phyloP scores from a whole-genome alignment of 257 asterid species.

The Anisodus tanguticus region DNA sequence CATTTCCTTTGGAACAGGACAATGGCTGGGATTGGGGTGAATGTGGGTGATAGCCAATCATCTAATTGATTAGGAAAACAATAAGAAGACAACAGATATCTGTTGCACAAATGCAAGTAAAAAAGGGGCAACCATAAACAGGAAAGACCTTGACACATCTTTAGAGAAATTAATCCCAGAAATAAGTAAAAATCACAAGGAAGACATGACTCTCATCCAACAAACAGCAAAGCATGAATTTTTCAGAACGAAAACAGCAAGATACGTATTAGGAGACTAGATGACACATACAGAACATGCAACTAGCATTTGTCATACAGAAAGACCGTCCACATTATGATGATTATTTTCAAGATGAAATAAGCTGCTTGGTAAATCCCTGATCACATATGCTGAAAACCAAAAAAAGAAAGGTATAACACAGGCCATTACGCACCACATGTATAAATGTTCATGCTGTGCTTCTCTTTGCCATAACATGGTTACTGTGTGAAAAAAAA shows the following conservation, averaged over 20 bases:
- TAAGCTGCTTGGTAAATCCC: constrained; percentile 14
- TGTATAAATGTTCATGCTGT: not conserved
- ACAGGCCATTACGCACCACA: not conserved
- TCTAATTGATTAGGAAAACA: constrained; percentile 19
- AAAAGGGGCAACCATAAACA: not conserved
- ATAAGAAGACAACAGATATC: not conserved
- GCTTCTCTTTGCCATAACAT: not conserved
- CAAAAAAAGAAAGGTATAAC: not conserved
- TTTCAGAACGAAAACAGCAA: not conserved
- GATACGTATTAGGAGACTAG: not conserved
- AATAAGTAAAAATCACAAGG: not conserved
- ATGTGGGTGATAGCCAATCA: not conserved
- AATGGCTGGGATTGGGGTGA: not conserved
- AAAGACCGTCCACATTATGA: not conserved
- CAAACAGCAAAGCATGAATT: not conserved
- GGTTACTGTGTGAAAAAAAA: not conserved
- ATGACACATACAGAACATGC: not conserved
- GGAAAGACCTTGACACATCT: not conserved
- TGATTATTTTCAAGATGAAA: not conserved
- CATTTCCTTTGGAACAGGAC: not conserved
- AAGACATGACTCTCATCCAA: constrained; percentile 12
- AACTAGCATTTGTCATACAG: not conserved
- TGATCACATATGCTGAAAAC: constrained; percentile 5
- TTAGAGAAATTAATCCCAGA: constrained; percentile 10
- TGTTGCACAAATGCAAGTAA: constrained; percentile 16